Conservation (phyloP, 1,284 basidiomycete species). For the Irpex lacteus region DNA sequence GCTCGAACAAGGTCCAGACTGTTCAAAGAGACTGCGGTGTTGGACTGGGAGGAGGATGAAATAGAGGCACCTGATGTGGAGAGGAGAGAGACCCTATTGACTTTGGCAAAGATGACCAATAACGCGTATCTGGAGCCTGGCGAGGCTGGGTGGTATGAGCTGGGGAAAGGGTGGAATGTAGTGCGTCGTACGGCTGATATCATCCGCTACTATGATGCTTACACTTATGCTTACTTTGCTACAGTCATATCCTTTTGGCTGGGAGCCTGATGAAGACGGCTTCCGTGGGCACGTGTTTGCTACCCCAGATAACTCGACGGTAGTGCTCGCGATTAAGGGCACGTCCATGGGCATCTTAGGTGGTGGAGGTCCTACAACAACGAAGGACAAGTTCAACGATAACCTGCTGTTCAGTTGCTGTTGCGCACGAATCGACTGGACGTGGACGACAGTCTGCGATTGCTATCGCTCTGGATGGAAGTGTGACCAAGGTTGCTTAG, state of each 20-base stretch:
- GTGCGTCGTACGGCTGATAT: slow-evolving; percentile 35
- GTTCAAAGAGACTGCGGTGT: slow-evolving; percentile 33
- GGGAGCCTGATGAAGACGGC: slow-evolving; percentile 86
- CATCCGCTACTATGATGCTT: no score
- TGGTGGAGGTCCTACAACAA: slow-evolving; percentile 80
- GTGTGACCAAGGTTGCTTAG: slow-evolving; percentile 84
- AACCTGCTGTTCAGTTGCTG: slow-evolving; percentile 97
- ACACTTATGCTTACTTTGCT: not conserved
- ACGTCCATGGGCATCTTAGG: slow-evolving; percentile 82
- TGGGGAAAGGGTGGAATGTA: slow-evolving; percentile 61
- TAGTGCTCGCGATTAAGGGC: slow-evolving; percentile 92
- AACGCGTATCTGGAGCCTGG: slow-evolving; percentile 66
- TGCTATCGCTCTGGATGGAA: slow-evolving; percentile 82
- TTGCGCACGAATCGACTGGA: slow-evolving; percentile 90
- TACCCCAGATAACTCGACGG: slow-evolving; percentile 80
- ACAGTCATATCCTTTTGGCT: slow-evolving; percentile 86
- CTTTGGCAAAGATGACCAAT: slow-evolving; percentile 93
- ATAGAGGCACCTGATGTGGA: slow-evolving; percentile 67
- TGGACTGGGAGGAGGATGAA: slow-evolving; percentile 58
- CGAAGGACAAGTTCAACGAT: slow-evolving; percentile 94
- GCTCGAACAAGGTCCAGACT: slow-evolving; percentile 50
- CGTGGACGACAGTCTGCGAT: slow-evolving; percentile 93
- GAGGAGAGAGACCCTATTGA: slow-evolving; percentile 74
- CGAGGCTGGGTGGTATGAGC: slow-evolving; percentile 75
- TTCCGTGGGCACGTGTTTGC: slow-evolving; percentile 91